Percentiles rank a stretch among this genome's conserved stretches.
Conservation (phyloP, 257 asterid genomes). For the Nicotiana obtusifolia region DNA sequence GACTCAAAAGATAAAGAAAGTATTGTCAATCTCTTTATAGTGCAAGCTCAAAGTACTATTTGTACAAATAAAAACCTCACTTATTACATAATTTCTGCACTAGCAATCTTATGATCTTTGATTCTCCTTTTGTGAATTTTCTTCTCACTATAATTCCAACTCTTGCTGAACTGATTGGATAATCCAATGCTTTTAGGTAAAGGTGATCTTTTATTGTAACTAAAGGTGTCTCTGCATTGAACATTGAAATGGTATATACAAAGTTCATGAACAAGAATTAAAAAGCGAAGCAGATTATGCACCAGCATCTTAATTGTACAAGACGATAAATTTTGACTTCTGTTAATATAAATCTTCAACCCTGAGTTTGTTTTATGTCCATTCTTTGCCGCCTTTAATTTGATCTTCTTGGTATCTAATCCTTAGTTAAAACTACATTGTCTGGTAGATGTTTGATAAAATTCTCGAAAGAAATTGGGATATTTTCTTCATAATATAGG, state of each 20-base stretch:
- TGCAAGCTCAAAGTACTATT: too few relatives aligned
- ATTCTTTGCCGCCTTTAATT: neutral
- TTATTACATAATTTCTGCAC: constrained; percentile 17
- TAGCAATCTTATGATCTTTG: constrained; percentile 52
- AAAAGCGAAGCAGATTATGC: too few relatives aligned
- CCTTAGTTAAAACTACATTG: neutral
- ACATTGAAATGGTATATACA: too few relatives aligned
- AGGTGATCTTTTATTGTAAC: neutral
- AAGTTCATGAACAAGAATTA: too few relatives aligned
- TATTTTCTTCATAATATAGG: neutral
- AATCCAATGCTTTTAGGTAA: neutral
- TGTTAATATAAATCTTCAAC: too few relatives aligned
- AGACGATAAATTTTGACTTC: too few relatives aligned
- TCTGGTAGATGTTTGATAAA: neutral
- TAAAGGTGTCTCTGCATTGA: too few relatives aligned
- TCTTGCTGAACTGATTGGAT: constrained; percentile 48
- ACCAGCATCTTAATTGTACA: too few relatives aligned
- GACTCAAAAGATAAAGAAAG: too few relatives aligned
- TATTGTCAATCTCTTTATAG: too few relatives aligned
- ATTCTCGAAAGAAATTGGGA: neutral
- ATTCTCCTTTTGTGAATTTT: constrained; percentile 64
- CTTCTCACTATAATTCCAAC: constrained; percentile 77
- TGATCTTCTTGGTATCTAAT: neutral
- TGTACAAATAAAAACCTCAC: too few relatives aligned
- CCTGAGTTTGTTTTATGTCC: neutral